Base-by-base conservation (phyloP, 345 rosid genomes). In the Sonneratia alba region DNA sequence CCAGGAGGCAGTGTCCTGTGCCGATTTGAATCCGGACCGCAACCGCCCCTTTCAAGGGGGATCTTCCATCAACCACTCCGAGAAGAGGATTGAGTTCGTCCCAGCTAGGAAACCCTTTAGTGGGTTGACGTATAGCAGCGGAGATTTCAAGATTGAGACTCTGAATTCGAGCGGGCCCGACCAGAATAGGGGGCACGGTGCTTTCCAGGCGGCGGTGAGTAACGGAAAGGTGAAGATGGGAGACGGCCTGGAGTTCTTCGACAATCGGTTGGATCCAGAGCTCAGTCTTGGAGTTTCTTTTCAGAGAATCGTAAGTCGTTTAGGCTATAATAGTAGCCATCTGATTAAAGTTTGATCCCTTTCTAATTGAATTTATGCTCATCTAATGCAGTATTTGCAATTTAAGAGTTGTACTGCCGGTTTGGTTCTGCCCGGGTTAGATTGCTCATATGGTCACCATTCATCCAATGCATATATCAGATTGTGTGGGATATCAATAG, bases 271-370 rank as follows among this genome's bases (percentile, higher is more conserved):
- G 53, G 98, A 94, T 83, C 89, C 86, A 19, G 93, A 90, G 82
- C 84, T 92, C 69, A 76, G 83, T 70, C 76, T 92, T 51, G 80
- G 80, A 69, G 81, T 75, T 70, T 79, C 97, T 14, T 80, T 90
- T 22, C 88, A 88, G 64, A 92, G 82, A 81, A 94, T 94, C 70
- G 97, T 92, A 82, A 92, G 97, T 27, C 19, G 36, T n/a, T n/a
- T 22, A 2, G 43, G 55, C 51, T 68, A 16, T 22, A 11, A 47
- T 47, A 11, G 22, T 40, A 18, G 22, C 37, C 48, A 37, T 3
- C 22, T 67, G 42, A 66, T 38, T n/a, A 22, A 18, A 67, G 69
- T 6, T 57, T 6, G 69, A 40, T 45, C 2, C 16, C 15, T 67
- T 38, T 67, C 13, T 22, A 27, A 18, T 67, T 67, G 16, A 12